These are phyloP conservation scores for Erodium moschatum DNA, from an alignment of 441 rosid genomes.

Conservation along the genomic window DNA sequence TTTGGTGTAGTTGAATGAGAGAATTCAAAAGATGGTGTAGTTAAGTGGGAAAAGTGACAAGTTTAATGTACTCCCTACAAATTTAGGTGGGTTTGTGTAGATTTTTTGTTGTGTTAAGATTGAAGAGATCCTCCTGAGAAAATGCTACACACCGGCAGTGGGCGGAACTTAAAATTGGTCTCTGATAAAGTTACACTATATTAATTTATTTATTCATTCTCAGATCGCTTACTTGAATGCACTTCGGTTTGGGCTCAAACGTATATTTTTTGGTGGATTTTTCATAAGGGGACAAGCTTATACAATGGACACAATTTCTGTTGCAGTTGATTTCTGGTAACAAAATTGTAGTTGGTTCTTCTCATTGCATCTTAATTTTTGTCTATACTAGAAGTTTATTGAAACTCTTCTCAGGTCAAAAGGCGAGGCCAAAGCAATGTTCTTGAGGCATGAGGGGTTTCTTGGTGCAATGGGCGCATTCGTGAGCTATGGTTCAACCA, in stretches of 20 bases:
- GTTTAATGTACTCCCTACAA: too few relatives aligned
- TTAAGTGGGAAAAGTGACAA: too few relatives aligned
- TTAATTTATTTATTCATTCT: background rate
- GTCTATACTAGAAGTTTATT: too few relatives aligned
- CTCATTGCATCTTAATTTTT: background rate
- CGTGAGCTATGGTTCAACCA: background rate
- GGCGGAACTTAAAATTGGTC: background rate
- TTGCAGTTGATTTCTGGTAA: slow-evolving; percentile 92
- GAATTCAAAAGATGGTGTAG: too few relatives aligned
- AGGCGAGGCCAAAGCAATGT: slow-evolving; percentile 5
- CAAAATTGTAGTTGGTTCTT: background rate
- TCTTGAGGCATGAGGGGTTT: slow-evolving; percentile 4
- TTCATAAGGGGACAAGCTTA: slow-evolving; percentile 89
- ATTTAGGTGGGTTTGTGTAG: too few relatives aligned
- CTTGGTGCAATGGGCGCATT: slow-evolving; percentile 5
- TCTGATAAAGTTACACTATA: background rate
- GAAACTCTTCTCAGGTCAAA: background rate
- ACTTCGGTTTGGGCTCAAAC: slow-evolving; percentile 25
- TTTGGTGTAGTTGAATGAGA: too few relatives aligned
- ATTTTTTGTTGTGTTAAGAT: too few relatives aligned
- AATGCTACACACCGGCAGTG: too few relatives aligned
- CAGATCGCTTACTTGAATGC: slow-evolving; percentile 29
- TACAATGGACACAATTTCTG: slow-evolving; percentile 92
- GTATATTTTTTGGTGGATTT: slow-evolving; percentile 56
- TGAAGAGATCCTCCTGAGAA: too few relatives aligned